phyloP scores from a whole-genome alignment of 2,329 filamentous ascomycete genomes.

The Fusarium chlamydosporum region DNA sequence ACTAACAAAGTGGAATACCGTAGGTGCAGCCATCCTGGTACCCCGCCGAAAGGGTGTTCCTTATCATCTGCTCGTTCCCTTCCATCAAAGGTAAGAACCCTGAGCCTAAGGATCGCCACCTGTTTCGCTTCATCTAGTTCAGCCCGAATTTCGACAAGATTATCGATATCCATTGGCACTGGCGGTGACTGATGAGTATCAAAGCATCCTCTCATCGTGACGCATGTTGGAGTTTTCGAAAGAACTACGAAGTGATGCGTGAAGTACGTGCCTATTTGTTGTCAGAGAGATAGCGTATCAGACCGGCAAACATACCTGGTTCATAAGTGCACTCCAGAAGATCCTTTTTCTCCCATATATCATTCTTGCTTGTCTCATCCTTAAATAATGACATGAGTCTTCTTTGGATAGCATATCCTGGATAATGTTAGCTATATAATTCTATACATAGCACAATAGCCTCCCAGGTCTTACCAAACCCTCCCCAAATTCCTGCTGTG shows the following conservation, averaged over 20 bases:
- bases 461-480: constrained; percentile 23
- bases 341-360: constrained; percentile 41
- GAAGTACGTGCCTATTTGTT: constrained; percentile 29
- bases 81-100: constrained; percentile 36
- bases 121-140: constrained; percentile 11
- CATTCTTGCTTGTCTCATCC: constrained; percentile 18
- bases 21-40: constrained; percentile 41
- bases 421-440: too few relatives aligned
- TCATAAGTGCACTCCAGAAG: constrained; percentile 38
- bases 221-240: constrained; percentile 26
- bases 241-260: constrained; percentile 42
- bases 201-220: constrained; percentile 39
- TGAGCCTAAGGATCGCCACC: constrained; percentile 16
- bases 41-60: constrained; percentile 35
- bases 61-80: constrained; percentile 23
- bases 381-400: constrained; percentile 27
- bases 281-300: accelerated
- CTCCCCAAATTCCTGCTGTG: constrained; percentile 40
- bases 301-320: constrained; percentile 11
- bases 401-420: constrained; percentile 36
- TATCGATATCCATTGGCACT: constrained; percentile 7
- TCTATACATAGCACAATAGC: too few relatives aligned
- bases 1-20: constrained; percentile 37
- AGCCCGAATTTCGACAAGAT: constrained; percentile 30
- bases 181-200: constrained; percentile 27